These are phyloP conservation scores for Turnera subulata DNA, from an alignment of 345 rosid genomes.

Conservation along the genomic window DNA sequence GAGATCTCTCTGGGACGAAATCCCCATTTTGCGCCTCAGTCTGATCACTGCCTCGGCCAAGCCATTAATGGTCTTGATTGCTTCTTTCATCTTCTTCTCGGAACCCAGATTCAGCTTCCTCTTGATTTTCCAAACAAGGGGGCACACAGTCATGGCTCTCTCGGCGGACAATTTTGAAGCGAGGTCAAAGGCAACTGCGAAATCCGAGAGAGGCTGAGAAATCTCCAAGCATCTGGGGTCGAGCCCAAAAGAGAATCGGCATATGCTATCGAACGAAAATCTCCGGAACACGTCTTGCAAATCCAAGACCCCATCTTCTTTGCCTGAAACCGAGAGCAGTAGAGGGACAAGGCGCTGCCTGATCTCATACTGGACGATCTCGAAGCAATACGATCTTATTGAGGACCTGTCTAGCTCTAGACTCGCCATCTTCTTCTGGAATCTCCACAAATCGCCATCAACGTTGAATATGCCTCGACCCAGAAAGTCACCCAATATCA, in stretches of 20 bases:
- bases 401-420: not conserved
- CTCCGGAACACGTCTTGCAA: conserved; percentile 2
- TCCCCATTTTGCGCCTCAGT: not conserved
- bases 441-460: conserved; percentile 1
- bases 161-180: not conserved
- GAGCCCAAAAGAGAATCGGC: conserved; percentile 1
- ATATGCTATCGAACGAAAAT: conserved; percentile 3
- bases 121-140: not conserved
- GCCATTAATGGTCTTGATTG: not conserved
- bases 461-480: conserved; percentile 7
- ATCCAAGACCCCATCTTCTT: conserved; percentile 1
- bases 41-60: not conserved
- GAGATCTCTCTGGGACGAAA: conserved; percentile 29
- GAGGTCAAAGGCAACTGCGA: conserved; percentile 1
- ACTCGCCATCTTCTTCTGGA: conserved; percentile 2
- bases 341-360: not conserved
- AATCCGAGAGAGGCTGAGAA: not conserved
- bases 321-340: not conserved
- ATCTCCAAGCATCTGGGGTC: not conserved
- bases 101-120: not conserved
- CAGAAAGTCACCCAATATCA: not conserved
- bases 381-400: not conserved
- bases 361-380: not conserved
- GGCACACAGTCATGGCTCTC: not conserved
- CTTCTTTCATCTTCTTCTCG: conserved; percentile 1